These are phyloP conservation scores for Odontarrhena argentea DNA, from an alignment of 345 rosid genomes.

Conservation along the genomic window DNA sequence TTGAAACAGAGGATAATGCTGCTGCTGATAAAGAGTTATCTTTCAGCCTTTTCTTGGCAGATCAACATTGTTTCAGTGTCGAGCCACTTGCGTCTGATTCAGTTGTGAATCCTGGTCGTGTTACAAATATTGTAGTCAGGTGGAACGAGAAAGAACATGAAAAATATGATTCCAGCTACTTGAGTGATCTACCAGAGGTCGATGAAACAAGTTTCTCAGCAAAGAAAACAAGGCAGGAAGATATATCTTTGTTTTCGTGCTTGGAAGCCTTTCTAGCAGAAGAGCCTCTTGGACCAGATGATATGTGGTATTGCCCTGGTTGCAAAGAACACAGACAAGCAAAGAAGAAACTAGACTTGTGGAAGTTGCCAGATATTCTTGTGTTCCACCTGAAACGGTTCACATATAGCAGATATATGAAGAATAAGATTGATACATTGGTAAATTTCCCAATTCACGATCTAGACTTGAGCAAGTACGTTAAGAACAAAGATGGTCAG, in stretches of 20 bases:
- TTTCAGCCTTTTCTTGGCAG: constrained; percentile 51
- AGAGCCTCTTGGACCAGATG: constrained; percentile 93
- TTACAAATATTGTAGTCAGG: constrained; percentile 54
- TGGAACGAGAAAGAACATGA: constrained; percentile 73
- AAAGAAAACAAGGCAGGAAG: constrained; percentile 75
- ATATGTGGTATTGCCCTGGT: constrained; percentile 93
- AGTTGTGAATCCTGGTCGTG: constrained; percentile 48
- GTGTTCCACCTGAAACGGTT: constrained; percentile 91
- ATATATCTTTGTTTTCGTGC: constrained; percentile 84
- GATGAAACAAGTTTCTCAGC: constrained; percentile 56
- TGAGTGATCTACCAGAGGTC: constrained; percentile 80
- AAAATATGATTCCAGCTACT: constrained; percentile 67
- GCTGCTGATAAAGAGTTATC: constrained; percentile 40
- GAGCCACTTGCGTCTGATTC: constrained; percentile 59
- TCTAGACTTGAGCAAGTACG: constrained; percentile 80
- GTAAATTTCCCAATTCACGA: constrained; percentile 82
- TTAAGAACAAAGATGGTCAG: constrained; percentile 60
- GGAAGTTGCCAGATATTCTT: constrained; percentile 90
- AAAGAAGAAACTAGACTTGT: constrained; percentile 85
- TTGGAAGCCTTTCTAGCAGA: constrained; percentile 91
- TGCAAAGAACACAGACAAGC: constrained; percentile 95
- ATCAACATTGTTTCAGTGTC: constrained; percentile 39
- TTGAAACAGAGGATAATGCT: constrained; percentile 46
- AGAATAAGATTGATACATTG: constrained; percentile 78
- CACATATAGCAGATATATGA: constrained; percentile 75